Percentiles rank a stretch among this genome's conserved stretches.
Conservation (phyloP, 208 protist genomes). For the Acanthamoeba lenticulata region DNA sequence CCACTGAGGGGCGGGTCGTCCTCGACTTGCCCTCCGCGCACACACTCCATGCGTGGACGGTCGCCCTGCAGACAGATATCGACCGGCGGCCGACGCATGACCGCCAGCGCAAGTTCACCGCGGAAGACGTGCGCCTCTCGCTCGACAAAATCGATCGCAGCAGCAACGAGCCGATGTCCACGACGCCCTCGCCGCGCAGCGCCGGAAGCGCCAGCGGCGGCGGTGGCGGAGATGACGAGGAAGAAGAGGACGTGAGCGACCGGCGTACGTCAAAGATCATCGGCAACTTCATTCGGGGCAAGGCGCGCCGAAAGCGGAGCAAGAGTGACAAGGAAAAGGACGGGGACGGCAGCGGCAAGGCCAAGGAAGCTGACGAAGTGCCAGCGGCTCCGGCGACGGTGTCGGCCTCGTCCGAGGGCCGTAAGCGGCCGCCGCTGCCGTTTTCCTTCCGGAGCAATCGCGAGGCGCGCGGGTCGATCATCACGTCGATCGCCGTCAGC, state of each 20-base stretch:
- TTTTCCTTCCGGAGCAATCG: slow-evolving; percentile 17
- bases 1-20: slow-evolving; percentile 21
- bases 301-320: slow-evolving; percentile 18
- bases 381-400: neutral
- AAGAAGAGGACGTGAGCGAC: neutral
- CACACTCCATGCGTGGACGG: neutral
- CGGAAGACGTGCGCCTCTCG: neutral
- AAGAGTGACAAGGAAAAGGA: slow-evolving; percentile 38
- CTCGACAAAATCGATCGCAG: neutral
- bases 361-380: neutral
- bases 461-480: neutral
- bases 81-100: neutral
- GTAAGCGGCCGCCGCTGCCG: neutral
- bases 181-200: neutral
- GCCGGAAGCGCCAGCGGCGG: neutral
- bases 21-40: neutral
- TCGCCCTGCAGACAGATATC: neutral
- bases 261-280: neutral
- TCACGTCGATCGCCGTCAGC: neutral
- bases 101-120: neutral
- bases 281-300: slow-evolving; percentile 6
- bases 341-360: neutral
- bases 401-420: neutral
- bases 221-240: neutral
- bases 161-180: neutral